Evolutionary conservation across 768 basidiomycete genomes (phyloP).

Genomic region (Galerina sulciceps): DNA sequence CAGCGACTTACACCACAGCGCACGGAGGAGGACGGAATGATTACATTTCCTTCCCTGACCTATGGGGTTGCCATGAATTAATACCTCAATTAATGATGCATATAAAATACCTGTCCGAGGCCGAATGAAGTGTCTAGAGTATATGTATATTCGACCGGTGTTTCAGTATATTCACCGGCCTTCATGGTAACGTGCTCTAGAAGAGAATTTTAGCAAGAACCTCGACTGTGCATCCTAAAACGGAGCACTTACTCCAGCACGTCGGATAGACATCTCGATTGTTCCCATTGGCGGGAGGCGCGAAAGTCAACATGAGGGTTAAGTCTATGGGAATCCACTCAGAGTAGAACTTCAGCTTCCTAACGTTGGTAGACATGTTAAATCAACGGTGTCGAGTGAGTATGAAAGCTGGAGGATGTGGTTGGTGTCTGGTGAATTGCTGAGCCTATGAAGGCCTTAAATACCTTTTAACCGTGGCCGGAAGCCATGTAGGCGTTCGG

Average conservation of each 20-base stretch:
- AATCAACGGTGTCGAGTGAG: no score
- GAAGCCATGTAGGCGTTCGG: no score
- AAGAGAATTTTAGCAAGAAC: no score
- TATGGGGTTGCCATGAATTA: not conserved
- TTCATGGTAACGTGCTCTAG: no score
- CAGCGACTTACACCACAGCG: not conserved
- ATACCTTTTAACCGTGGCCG: no score
- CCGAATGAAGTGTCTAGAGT: not conserved
- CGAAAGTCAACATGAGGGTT: not conserved
- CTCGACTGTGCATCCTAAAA: not conserved
- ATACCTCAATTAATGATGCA: not conserved
- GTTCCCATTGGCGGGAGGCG: not conserved
- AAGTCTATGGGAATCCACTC: not conserved
- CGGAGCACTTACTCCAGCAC: not conserved
- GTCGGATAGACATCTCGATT: not conserved
- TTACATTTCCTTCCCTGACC: not conserved
- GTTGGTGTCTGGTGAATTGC: no score
- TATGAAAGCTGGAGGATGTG: no score
- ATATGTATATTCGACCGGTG: no score
- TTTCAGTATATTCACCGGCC: no score
- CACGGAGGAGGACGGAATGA: not conserved
- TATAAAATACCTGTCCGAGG: not conserved
- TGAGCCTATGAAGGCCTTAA: no score
- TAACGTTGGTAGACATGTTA: no score
- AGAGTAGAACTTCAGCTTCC: not conserved